Evolutionary conservation across 345 rosid genomes (phyloP).

Genomic region (Viola odorata): DNA sequence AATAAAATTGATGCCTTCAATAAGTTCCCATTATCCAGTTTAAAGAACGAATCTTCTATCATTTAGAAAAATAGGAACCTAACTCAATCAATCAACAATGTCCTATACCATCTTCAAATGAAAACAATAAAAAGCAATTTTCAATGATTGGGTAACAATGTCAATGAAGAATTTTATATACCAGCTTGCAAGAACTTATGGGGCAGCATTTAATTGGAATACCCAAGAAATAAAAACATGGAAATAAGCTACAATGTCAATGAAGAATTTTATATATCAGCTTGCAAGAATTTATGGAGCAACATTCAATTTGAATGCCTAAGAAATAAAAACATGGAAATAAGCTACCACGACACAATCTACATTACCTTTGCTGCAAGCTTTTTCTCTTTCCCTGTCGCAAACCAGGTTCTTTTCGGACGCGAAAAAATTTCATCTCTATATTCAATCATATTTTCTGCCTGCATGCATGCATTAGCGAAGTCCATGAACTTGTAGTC

Average conservation of each 20-base stretch:
- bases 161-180: background rate
- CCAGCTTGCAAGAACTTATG: background rate
- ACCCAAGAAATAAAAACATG: background rate
- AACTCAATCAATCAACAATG: no score
- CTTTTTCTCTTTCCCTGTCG: constrained; percentile 83
- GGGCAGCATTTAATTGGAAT: background rate
- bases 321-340: background rate
- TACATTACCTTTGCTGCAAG: constrained; percentile 58
- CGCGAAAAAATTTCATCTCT: constrained; percentile 85
- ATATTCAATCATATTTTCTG: constrained; percentile 82
- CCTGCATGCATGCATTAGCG: constrained; percentile 42
- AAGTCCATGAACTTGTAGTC: constrained; percentile 9
- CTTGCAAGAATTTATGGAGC: background rate
- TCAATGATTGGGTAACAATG: background rate
- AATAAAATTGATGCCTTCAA: background rate
- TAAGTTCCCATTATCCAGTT: no score
- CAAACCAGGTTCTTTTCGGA: constrained; percentile 90
- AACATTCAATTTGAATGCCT: background rate
- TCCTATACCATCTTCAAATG: no score
- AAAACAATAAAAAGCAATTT: background rate
- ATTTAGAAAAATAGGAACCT: no score
- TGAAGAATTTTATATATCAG: background rate
- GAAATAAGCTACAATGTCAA: background rate
- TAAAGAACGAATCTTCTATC: no score
- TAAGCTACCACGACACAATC: background rate